These are phyloP conservation scores for Neltuma alba DNA, from an alignment of 306 rosid species.

Conservation along the genomic window DNA sequence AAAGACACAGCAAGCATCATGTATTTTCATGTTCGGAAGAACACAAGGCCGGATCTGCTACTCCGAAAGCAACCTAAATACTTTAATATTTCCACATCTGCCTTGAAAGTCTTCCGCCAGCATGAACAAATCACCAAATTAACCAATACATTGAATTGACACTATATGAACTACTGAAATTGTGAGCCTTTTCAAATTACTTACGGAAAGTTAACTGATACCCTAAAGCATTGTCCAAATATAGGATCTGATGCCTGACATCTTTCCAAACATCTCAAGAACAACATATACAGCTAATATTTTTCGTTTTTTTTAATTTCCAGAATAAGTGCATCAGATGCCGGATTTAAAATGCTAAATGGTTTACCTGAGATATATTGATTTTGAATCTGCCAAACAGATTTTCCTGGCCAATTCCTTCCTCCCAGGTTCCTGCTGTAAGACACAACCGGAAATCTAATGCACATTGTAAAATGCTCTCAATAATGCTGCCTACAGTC, in stretches of 20 bases:
- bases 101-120: not conserved
- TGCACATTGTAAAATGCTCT: slow-evolving; percentile 87
- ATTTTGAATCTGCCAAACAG: slow-evolving; percentile 49
- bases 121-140: not conserved
- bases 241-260: not conserved
- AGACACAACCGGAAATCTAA: slow-evolving; percentile 82
- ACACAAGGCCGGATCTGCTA: not conserved
- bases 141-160: not conserved
- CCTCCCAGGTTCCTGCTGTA: slow-evolving; percentile 54
- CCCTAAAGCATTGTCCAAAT: not conserved
- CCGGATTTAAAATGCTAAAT: slow-evolving; percentile 4
- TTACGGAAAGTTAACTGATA: not conserved
- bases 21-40: not conserved
- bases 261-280: slow-evolving; percentile 7
- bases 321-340: slow-evolving; percentile 14
- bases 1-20: not conserved
- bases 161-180: not conserved
- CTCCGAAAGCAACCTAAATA: not conserved
- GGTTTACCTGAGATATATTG: slow-evolving; percentile 74
- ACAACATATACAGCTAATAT: not conserved
- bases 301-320: not conserved
- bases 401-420: slow-evolving; percentile 44
- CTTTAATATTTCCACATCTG: not conserved
- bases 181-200: not conserved
- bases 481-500: slow-evolving; percentile 70